Percentiles rank a stretch among this genome's conserved stretches.
These are phyloP conservation scores for Colletotrichum australisinense DNA, from an alignment of 2,329 filamentous ascomycete genomes.

Conservation along the genomic window DNA sequence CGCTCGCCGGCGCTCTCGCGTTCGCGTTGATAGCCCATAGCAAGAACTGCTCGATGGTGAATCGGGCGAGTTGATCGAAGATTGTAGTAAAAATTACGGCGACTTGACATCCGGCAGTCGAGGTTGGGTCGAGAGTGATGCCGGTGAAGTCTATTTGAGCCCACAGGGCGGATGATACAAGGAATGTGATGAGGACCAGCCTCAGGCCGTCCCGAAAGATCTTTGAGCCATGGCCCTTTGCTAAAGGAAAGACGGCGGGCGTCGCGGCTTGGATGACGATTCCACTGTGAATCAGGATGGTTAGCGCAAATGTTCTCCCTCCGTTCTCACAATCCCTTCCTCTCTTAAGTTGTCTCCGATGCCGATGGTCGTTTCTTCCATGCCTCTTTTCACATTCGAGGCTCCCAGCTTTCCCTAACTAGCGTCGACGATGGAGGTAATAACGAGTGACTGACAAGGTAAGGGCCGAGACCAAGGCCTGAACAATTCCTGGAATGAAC, in stretches of 20 bases:
- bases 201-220: constrained; percentile 69
- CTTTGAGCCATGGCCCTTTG: constrained; percentile 59
- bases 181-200: constrained; percentile 71
- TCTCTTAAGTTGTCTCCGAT: background rate
- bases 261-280: constrained; percentile 64
- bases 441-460: constrained; percentile 58
- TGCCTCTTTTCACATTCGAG: background rate
- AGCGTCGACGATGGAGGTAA: background rate
- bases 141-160: constrained; percentile 63
- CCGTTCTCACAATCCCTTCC: background rate
- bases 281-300: constrained; percentile 52
- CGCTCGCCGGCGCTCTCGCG: constrained; percentile 49
- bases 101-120: constrained; percentile 60
- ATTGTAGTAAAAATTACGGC: constrained; percentile 62
- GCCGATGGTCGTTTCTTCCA: background rate
- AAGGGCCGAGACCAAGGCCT: constrained; percentile 65
- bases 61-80: constrained; percentile 68
- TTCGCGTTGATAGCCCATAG: constrained; percentile 60
- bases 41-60: constrained; percentile 65
- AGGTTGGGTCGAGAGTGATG: constrained; percentile 57
- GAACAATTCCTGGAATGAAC: constrained; percentile 56
- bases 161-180: constrained; percentile 64
- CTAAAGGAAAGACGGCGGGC: constrained; percentile 56
- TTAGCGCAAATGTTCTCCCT: constrained; percentile 40
- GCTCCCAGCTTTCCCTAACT: background rate